Evolutionary conservation across 2,329 filamentous ascomycete species (phyloP), one percentile per base, ranked within the genome.

Genomic region (Dendrostoma leiphaemia): DNA sequence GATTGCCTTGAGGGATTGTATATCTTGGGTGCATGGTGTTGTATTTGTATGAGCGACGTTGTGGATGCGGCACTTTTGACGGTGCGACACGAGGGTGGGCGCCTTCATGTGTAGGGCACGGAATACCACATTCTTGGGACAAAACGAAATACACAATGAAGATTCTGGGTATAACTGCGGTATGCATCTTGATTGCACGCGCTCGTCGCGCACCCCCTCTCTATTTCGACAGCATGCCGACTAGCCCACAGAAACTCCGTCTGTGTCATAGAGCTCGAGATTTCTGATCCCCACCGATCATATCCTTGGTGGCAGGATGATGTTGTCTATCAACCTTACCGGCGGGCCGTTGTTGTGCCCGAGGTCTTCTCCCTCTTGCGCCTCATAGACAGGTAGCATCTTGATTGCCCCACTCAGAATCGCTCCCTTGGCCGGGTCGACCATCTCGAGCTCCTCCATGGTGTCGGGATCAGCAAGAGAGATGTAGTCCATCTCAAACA

Each of bases 311-410:
- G 78, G 73, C 31, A 93, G 68, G 51, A 96, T 86, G 60, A 97
- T 86, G 65, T 99, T 99, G 67, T 99, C 94, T 68, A 99, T 97
- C 70, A 99, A 74, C 58, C 94, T 80, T 45, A 99, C 94, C 1
- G 85, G 69, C 15, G 90, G 89, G 1, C 87, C 86, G 3, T 84
- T 86, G 52, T 82, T 80, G 57, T 83, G 84, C 3, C 91, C 91
- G 24, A 92, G 70, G 60, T 91, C 85, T 69, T 97, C 92, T 0
- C 81, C 89, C 6, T 83, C 74, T 46, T 77, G 79, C 1, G 86
- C 78, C 48, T 83, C 79, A 66, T 95, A 89, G 2, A 96, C 75
- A 0, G 91, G 89, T 43, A 90, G 68, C 88, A 99, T 96, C 73
- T 90, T 94, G 54, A 99, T 77, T 0, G 94, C 94, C 3, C 90